Percentiles rank a stretch among this genome's conserved stretches.
These are phyloP conservation scores for Cordia subcordata DNA, from an alignment of 257 asterid species.

Conservation along the genomic window DNA sequence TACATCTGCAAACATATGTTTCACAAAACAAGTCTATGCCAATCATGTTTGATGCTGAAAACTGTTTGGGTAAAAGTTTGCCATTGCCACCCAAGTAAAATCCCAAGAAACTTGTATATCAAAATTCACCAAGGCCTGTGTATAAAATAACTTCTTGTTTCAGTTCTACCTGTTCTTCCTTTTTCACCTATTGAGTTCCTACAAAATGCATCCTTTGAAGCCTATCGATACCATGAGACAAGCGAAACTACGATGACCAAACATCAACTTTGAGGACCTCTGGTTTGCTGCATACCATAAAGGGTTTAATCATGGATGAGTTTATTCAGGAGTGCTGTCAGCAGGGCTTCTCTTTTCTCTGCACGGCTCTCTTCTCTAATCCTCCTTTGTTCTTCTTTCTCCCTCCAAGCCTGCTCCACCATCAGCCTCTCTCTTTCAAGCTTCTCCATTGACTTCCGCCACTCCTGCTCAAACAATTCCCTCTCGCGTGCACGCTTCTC, in stretches of 20 bases:
- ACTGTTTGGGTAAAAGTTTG: too few relatives aligned
- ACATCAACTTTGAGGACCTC: too few relatives aligned
- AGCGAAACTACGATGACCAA: background rate
- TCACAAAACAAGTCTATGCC: too few relatives aligned
- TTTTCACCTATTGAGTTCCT: too few relatives aligned
- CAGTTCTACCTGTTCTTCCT: too few relatives aligned
- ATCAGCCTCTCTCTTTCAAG: constrained; percentile 58
- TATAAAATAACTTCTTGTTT: too few relatives aligned
- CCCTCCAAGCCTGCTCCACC: constrained; percentile 60
- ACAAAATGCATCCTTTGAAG: too few relatives aligned
- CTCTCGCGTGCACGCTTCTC: constrained; percentile 53
- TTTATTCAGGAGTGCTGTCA: constrained; percentile 51
- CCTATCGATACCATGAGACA: background rate
- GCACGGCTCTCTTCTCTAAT: constrained; percentile 66
- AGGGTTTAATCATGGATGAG: constrained; percentile 30
- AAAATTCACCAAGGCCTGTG: too few relatives aligned
- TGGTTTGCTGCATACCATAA: background rate
- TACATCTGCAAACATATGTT: too few relatives aligned
- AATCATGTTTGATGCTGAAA: too few relatives aligned
- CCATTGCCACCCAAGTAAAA: too few relatives aligned
- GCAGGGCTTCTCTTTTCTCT: constrained; percentile 60
- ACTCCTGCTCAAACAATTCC: constrained; percentile 50
- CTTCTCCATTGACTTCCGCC: constrained; percentile 56
- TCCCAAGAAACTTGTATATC: too few relatives aligned
- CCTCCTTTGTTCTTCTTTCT: constrained; percentile 54